Evolutionary conservation across 371 early-diverging fungal genomes (phyloP), one percentile per base, ranked within the genome.

Genomic region (Vairimorpha apis): DNA sequence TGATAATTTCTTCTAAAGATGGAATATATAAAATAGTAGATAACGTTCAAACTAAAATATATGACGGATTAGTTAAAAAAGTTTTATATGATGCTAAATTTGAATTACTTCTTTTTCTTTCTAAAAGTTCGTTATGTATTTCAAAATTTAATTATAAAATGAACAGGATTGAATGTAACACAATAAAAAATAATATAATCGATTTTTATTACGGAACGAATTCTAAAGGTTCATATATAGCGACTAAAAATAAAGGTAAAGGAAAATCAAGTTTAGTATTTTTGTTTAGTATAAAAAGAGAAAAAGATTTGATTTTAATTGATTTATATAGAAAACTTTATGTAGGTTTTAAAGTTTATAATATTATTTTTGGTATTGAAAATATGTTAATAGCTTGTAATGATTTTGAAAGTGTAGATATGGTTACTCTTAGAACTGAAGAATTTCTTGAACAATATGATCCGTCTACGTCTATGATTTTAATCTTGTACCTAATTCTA

Each of bases 341-440:
- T 63, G 76, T 83, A 18, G 84, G 81, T 25, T 79, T 67, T 18
- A 53, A 65, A 13, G 63, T 83, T 10, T 75, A 44, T 23, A 65
- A 59, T 49, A 68, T 83, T 5, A 55, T 49, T 10, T 82, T 79
- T 51, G 59, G 80, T 65, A 65, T 63, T 1, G 72, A 65, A 0
- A 65, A 76, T 30, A 66, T 83, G 25, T 71, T 79, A 32, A 74
- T 83, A 38, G 79, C 79, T 29, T 82, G 78, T 37, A 82, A 79
- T 55, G 79, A 81, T 56, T 83, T 83, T 78, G 84, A 83, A 62
- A 77, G 82, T 44, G 76, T 83, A 18, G 81, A 83, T 51, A 63
- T 77, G 38, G 67, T 78, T 12, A 76, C 82, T 14, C 75, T 83
- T 16, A 75, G 73, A 32, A 81, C 82, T 2, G 80, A 82, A 56